Evolutionary conservation across 2,329 filamentous ascomycete species (phyloP).

Genomic region (Metarhizium brunneum): DNA sequence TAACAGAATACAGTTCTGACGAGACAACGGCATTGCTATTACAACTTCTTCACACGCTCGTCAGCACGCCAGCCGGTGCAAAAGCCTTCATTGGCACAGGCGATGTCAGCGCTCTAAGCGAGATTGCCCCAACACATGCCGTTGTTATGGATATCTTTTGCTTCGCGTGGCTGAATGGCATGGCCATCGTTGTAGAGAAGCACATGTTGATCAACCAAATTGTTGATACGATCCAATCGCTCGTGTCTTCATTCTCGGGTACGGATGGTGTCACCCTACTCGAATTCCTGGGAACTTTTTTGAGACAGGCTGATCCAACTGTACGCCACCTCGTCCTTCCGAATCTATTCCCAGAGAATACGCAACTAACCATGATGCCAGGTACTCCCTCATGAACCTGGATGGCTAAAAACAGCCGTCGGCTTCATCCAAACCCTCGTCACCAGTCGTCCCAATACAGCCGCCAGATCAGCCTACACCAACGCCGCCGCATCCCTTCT

Average conservation of each 20-base stretch:
- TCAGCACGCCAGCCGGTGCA: conserved; percentile 42
- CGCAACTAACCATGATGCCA: conserved; percentile 17
- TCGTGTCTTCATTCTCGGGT: conserved; percentile 45
- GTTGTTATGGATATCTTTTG: conserved; percentile 46
- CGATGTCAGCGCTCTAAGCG: conserved; percentile 45
- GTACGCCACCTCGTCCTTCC: conserved; percentile 26
- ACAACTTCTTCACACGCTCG: conserved; percentile 47
- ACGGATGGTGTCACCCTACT: conserved; percentile 53
- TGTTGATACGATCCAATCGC: conserved; percentile 33
- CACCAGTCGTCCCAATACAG: conserved; percentile 43
- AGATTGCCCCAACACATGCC: conserved; percentile 45
- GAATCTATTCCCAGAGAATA: not conserved
- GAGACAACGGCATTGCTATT: conserved; percentile 45
- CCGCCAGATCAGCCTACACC: conserved; percentile 49
- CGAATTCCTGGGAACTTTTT: conserved; percentile 42
- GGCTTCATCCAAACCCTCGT: conserved; percentile 43
- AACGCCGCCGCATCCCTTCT: conserved; percentile 49
- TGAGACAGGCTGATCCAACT: conserved; percentile 37
- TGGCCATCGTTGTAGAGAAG: conserved; percentile 22
- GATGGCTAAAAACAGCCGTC: conserved; percentile 42
- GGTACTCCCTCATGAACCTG: conserved; percentile 38
- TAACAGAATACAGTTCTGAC: conserved; percentile 29
- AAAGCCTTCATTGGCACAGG: conserved; percentile 35
- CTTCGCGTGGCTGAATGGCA: conserved; percentile 46
- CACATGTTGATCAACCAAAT: conserved; percentile 29